Conservation (phyloP, 1,284 basidiomycete genomes). For the Lentinula novae-zelandiae region DNA sequence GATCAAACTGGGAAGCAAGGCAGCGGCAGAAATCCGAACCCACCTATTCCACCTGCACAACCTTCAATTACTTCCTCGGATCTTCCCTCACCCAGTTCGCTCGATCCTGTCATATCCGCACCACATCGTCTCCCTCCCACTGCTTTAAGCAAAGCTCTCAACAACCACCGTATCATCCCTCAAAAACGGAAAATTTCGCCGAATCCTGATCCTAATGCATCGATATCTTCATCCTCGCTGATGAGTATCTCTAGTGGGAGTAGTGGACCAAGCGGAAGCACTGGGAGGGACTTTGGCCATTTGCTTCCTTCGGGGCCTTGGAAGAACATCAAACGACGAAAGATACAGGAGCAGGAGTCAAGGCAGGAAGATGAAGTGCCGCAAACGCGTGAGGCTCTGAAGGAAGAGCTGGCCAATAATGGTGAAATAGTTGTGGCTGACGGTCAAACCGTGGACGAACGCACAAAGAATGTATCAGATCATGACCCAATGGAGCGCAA, state of each 20-base stretch:
- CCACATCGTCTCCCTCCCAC: not conserved
- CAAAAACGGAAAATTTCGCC: not conserved
- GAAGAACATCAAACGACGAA: not conserved
- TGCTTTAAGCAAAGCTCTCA: constrained; percentile 1
- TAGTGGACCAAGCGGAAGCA: not conserved
- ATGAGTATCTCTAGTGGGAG: not conserved
- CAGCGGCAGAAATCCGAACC: not conserved
- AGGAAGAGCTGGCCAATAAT: not conserved
- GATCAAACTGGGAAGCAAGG: not conserved
- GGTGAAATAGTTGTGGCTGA: not conserved
- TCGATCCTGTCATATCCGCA: not conserved
- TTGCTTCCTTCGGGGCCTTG: not conserved
- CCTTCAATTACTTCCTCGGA: not conserved
- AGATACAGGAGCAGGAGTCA: not conserved
- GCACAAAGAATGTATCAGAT: not conserved
- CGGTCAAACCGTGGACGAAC: not conserved
- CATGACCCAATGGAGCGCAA: not conserved
- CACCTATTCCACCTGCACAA: not conserved
- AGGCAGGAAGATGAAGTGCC: not conserved
- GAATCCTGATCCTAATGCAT: not conserved
- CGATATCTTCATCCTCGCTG: not conserved
- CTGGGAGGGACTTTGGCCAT: not conserved
- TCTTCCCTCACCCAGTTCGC: not conserved
- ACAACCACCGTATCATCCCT: not conserved
- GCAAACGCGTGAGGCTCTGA: not conserved